A percentile compares a stretch with the other conserved stretches of the same genome.
These are phyloP conservation scores for Macrotyloma uniflorum DNA, from an alignment of 306 rosid species.

Conservation along the genomic window DNA sequence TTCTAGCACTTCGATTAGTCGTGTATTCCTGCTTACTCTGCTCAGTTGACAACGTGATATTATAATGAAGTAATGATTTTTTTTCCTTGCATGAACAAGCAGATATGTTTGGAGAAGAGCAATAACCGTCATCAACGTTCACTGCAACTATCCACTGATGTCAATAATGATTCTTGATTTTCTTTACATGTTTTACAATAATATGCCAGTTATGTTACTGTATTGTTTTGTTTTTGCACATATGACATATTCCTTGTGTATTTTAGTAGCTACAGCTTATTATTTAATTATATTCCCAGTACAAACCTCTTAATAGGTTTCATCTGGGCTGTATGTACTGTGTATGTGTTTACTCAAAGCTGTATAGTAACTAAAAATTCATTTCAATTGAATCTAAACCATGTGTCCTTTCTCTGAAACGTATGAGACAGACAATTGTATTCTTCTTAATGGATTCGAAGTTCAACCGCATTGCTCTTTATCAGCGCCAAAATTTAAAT, in stretches of 20 bases:
- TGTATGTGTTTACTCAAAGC: conserved; percentile 28
- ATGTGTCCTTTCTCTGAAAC: conserved; percentile 27
- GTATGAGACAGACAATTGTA: neutral
- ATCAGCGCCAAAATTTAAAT: neutral
- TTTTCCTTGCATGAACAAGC: conserved; percentile 39
- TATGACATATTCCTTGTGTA: conserved; percentile 40
- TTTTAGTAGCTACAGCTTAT: conserved; percentile 34
- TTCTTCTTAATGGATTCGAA: conserved; percentile 1
- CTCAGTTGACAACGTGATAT: conserved; percentile 4
- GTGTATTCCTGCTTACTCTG: conserved; percentile 3
- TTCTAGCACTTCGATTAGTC: neutral
- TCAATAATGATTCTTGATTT: conserved; percentile 47
- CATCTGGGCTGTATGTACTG: conserved; percentile 22
- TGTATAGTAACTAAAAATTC: conserved; percentile 37
- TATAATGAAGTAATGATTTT: conserved; percentile 6
- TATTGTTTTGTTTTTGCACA: conserved; percentile 32
- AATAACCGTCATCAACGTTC: conserved; percentile 46
- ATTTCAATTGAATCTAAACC: conserved; percentile 35
- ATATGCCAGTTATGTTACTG: conserved; percentile 4
- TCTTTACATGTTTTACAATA: conserved; percentile 19
- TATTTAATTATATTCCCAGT: conserved; percentile 30
- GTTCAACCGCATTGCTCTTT: conserved; percentile 20
- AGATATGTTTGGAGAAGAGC: conserved; percentile 82
- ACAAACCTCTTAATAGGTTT: conserved; percentile 22
- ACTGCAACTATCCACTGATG: conserved; percentile 37